phyloP scores from a whole-genome alignment of 225 moss, liverwort and hornwort species.

The Sphagnum contortum region DNA sequence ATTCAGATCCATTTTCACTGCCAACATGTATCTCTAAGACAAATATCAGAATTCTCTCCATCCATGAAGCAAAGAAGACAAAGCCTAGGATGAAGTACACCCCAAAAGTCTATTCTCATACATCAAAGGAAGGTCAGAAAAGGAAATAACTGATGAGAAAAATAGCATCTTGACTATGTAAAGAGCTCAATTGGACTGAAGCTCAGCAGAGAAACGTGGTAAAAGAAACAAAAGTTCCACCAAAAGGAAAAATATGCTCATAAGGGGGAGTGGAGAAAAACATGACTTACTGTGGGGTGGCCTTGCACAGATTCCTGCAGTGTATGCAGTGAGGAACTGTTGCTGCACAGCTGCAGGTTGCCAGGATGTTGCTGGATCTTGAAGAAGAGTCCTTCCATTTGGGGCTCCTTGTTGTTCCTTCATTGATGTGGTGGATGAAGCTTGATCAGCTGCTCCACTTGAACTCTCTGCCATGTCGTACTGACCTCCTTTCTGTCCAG shows the following conservation, averaged over 20 bases:
- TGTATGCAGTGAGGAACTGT: constrained; percentile 8
- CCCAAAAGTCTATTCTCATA: too few species aligned
- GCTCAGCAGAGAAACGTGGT: constrained; percentile 2
- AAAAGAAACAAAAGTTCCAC: constrained; percentile 5
- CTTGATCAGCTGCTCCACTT: constrained; percentile 26
- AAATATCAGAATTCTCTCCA: not conserved
- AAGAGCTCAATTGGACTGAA: not conserved
- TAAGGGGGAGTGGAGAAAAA: not conserved
- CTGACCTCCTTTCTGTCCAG: constrained; percentile 9
- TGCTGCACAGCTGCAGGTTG: constrained; percentile 13
- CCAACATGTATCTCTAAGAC: constrained; percentile 43
- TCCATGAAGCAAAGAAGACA: not conserved
- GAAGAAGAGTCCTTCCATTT: constrained; percentile 13
- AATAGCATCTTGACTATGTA: not conserved
- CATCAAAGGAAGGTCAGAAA: constrained; percentile 2
- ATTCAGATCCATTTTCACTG: constrained; percentile 75
- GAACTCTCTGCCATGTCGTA: constrained; percentile 10
- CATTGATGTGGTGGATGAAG: constrained; percentile 16
- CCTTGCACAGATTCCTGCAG: constrained; percentile 15
- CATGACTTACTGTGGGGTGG: constrained; percentile 23
- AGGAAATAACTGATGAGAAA: constrained; percentile 1
- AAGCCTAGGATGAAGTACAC: not conserved
- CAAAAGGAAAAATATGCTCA: constrained; percentile 3
- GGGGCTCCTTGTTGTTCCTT: constrained; percentile 29
- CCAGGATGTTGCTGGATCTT: constrained; percentile 10